Evolutionary conservation across 1,284 basidiomycete species (phyloP), one percentile per base, ranked within the genome.

Genomic region (Ceraceosorus guamensis): DNA sequence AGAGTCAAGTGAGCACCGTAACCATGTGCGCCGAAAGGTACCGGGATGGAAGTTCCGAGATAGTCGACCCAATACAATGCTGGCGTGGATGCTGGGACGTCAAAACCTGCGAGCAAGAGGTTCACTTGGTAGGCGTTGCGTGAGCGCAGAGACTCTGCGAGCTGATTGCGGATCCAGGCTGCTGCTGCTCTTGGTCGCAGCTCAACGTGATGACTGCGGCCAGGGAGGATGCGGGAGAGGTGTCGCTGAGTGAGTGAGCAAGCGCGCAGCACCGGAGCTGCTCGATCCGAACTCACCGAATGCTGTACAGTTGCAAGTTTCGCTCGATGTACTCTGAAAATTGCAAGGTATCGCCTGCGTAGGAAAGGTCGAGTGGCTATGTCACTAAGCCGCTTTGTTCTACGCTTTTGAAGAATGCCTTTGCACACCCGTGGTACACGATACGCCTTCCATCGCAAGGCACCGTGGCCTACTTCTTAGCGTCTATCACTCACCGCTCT

Each of bases 61-160:
- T 95, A 91, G 79, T 98, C 93, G 62, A 96, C 81, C 91, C 92
- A 97, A 80, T 92, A 96, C 5, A 97, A 82, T 63, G 87, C 85
- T 4, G 81, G 91, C 14, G 75, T 65, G 8, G 71, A 70, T 30
- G 76, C 75, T 1, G 82, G 81, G 7, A 84, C 83, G 78, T 98
- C 95, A 76, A 87, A 96, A 14, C 93, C 93, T 14, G 88, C 93
- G 3, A 98, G 80, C 2, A 99, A 84, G 11, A 98, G 80, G 77
- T 96, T 96, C 70, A 99, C 93, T 6, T 86, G 78, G 78, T 96
- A 97, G 0, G 92, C 87, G 48, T 84, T 83, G 59, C 89, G 83
- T 0, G 90, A 91, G 50, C 95, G 87, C 16, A 98, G 78, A 0
- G 89, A 89, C 57, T 89, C 84, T 35, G 93, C 93, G 31, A 99